Base-by-base conservation (phyloP, 83 land plant species). In the Diphasiastrum complanatum region DNA sequence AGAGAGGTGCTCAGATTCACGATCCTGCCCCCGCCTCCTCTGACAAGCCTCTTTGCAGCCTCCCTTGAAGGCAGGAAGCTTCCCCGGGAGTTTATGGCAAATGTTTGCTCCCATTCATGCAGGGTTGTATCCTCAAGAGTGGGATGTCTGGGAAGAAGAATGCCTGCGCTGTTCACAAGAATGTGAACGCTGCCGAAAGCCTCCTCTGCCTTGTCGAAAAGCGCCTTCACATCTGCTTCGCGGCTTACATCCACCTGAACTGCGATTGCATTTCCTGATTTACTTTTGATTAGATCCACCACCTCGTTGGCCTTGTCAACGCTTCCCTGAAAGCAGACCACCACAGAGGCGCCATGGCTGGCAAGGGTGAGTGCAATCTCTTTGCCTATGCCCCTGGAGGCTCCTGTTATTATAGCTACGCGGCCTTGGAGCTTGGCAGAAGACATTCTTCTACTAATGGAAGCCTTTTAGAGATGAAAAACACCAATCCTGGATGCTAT, bases 1-100 rank as follows among this genome's bases (percentile, higher is more conserved):
- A 78, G 14, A 1, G 90, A 71, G 10, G 80, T 55, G 6, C 83
- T 60, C 1, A 80, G 19, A 51, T 52, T 47, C 29, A 88, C 61
- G 53, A 91, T 87, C 61, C 97, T 64, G 4, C 91, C 91, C 1
- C 91, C 83, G 8, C 84, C 86, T 2, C 86, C 81, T 1, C 56
- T 61, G 10, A 23, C 67, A 12, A 85, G 2, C 49, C 96, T 64
- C 5, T 57, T 72, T 14, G 87, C 85, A 2, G 96, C 97, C 67
- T 85, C 97, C 45, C 47, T 64, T 63, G 77, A 70, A 56, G 66
- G 70, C 25, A 87, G 55, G 69, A 84, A 84, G 6, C 83, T 19
- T 11, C 89, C 96, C 46, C 66, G 50, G 33, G 77, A 33, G 74
- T 90, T 90, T 27, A 81, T 68, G 28, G 51, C 31, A 72, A 80